Conservation (phyloP, 108 stramenopile genomes). For the Cyclotella cryptica region DNA sequence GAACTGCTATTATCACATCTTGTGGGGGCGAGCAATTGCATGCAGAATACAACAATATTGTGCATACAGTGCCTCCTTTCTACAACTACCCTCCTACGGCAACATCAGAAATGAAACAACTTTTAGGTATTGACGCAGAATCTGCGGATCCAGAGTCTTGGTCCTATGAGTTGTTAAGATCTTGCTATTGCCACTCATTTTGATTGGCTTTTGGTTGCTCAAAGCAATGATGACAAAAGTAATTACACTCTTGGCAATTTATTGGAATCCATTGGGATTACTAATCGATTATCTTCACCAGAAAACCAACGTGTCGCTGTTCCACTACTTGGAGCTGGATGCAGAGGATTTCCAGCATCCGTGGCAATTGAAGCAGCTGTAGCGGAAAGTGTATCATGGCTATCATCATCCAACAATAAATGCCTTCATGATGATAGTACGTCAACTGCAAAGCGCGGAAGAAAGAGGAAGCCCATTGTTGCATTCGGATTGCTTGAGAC, state of each 20-base stretch:
- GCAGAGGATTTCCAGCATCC: constrained; percentile 68
- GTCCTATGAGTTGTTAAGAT: constrained; percentile 42
- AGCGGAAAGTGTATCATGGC: constrained; percentile 28
- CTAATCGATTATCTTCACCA: not conserved
- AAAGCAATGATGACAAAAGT: not conserved
- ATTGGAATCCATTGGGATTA: constrained; percentile 2
- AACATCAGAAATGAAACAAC: constrained; percentile 21
- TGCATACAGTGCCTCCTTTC: constrained; percentile 81
- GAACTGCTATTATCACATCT: constrained; percentile 58
- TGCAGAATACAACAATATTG: constrained; percentile 53
- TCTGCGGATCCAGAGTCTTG: constrained; percentile 18
- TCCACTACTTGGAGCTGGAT: constrained; percentile 78
- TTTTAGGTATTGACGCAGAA: constrained; percentile 12
- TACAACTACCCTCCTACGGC: constrained; percentile 51
- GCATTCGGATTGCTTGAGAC: constrained; percentile 44
- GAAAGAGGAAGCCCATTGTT: not conserved
- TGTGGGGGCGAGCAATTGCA: constrained; percentile 38
- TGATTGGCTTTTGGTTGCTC: constrained; percentile 41
- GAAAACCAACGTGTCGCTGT: constrained; percentile 52
- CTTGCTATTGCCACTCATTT: constrained; percentile 37
- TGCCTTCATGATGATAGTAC: not conserved
- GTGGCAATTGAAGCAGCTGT: constrained; percentile 65
- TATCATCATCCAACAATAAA: constrained; percentile 1
- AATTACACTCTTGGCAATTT: constrained; percentile 12
- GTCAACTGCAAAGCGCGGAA: not conserved